phyloP scores from a whole-genome alignment of 2,329 filamentous ascomycete species.

The Aspergillus sclerotialis region DNA sequence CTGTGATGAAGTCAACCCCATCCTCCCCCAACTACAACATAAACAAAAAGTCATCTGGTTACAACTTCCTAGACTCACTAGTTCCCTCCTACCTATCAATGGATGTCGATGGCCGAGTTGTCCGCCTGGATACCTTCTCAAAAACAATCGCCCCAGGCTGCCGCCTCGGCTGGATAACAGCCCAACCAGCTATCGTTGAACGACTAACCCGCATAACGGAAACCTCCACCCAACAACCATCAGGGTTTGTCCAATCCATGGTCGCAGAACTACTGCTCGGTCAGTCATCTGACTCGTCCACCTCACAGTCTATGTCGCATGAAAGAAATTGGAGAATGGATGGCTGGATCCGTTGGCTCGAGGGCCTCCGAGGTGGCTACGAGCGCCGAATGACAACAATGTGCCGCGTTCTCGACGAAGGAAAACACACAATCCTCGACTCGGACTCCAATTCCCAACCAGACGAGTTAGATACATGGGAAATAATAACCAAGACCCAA shows the following conservation, averaged over 20 bases:
- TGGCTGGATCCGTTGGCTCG: slow-evolving; percentile 89
- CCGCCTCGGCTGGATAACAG: slow-evolving; percentile 83
- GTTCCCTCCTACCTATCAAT: slow-evolving; percentile 74
- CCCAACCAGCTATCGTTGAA: slow-evolving; percentile 71
- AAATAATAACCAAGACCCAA: slow-evolving; percentile 64
- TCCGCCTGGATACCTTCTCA: slow-evolving; percentile 87
- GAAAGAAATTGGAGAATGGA: slow-evolving; percentile 61
- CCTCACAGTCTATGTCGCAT: neutral
- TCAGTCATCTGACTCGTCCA: neutral
- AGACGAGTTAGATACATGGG: slow-evolving; percentile 56
- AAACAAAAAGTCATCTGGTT: slow-evolving; percentile 55
- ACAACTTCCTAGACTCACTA: slow-evolving; percentile 72
- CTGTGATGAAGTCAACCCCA: slow-evolving; percentile 42
- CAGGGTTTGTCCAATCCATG: slow-evolving; percentile 81
- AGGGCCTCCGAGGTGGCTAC: slow-evolving; percentile 74
- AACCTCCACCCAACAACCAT: slow-evolving; percentile 72
- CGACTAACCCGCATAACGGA: slow-evolving; percentile 69
- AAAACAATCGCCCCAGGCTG: slow-evolving; percentile 89
- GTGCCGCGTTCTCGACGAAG: slow-evolving; percentile 65
- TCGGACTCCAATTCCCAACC: slow-evolving; percentile 20
- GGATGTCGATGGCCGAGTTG: slow-evolving; percentile 78
- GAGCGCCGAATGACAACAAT: slow-evolving; percentile 77
- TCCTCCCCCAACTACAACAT: slow-evolving; percentile 14
- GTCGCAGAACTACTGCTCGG: slow-evolving; percentile 55
- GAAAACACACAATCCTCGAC: slow-evolving; percentile 58